Conservation (phyloP, 495 filamentous ascomycete species). For the Staphylotrichum longicolle region DNA sequence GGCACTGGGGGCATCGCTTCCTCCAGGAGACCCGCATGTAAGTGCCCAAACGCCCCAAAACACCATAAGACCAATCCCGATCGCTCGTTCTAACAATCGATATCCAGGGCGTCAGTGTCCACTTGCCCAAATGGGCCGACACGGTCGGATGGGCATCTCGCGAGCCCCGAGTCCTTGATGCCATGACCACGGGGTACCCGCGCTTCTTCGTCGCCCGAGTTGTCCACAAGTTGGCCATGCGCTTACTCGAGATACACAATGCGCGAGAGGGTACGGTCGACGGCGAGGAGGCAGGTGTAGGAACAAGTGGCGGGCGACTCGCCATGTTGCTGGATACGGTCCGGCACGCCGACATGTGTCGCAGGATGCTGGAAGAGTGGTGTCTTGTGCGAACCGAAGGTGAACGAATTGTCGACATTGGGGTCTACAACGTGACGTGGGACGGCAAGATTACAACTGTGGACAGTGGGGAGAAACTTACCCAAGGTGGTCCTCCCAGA, state of each 20-base stretch:
- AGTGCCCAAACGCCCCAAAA: background rate
- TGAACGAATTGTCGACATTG: background rate
- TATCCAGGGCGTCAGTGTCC: conserved; percentile 30
- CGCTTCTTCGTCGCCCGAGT: conserved; percentile 29
- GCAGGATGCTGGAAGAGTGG: background rate
- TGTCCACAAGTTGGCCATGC: conserved; percentile 15
- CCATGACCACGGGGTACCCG: conserved; percentile 32
- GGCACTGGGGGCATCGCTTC: conserved; percentile 16
- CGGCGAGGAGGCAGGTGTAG: background rate
- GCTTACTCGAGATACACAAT: background rate
- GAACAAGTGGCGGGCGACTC: background rate
- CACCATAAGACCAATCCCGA: background rate
- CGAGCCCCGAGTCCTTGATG: conserved; percentile 24
- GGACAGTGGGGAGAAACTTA: background rate
- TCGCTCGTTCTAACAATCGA: background rate
- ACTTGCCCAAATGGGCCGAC: conserved; percentile 32
- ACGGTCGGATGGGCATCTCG: conserved; percentile 30
- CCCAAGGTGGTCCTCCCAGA: background rate
- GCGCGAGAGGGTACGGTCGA: background rate
- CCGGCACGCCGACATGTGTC: background rate
- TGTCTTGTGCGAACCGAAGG: background rate
- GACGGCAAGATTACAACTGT: background rate
- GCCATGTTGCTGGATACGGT: background rate
- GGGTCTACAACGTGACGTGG: conserved; percentile 15
- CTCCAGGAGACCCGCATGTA: conserved; percentile 27